phyloP scores from a whole-genome alignment of 352 stramenopile genomes.

The Phytophthora melonis region DNA sequence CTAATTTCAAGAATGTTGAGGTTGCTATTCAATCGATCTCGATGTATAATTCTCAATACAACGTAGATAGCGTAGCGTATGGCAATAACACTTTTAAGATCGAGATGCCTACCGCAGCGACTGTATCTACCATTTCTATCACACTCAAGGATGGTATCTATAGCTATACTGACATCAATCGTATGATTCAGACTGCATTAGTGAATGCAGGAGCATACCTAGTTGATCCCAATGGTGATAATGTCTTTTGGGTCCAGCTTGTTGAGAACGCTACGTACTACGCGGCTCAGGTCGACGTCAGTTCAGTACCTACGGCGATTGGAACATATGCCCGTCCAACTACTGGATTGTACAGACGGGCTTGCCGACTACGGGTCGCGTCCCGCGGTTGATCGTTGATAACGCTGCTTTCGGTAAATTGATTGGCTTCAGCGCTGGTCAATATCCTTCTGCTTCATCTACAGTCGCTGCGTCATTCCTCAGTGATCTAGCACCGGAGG shows the following conservation, averaged over 20 bases:
- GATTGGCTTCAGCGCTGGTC: neutral
- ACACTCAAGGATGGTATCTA: conserved; percentile 6
- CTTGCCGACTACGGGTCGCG: conserved; percentile 12
- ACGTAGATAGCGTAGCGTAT: too few species aligned
- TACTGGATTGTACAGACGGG: conserved; percentile 23
- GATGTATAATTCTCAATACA: too few species aligned
- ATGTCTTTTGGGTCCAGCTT: conserved; percentile 11
- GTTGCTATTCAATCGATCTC: too few species aligned
- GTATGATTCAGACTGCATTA: conserved; percentile 6
- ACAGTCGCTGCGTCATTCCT: too few species aligned
- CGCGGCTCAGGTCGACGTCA: conserved; percentile 7
- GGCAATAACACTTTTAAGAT: too few species aligned
- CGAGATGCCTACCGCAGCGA: too few species aligned
- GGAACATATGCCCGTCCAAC: neutral
- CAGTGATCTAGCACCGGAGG: neutral
- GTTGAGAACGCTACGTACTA: conserved; percentile 11
- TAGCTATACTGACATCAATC: conserved; percentile 9
- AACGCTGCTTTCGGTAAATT: conserved; percentile 15
- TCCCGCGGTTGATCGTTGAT: conserved; percentile 7
- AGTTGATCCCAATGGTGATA: conserved; percentile 2
- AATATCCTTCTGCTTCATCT: conserved; percentile 5
- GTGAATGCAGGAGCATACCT: conserved; percentile 6
- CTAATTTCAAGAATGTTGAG: too few species aligned
- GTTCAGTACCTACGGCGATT: neutral
- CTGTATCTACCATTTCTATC: too few species aligned